Base-by-base conservation (phyloP, 2,329 filamentous ascomycete species). In the Teratosphaeria viscida region DNA sequence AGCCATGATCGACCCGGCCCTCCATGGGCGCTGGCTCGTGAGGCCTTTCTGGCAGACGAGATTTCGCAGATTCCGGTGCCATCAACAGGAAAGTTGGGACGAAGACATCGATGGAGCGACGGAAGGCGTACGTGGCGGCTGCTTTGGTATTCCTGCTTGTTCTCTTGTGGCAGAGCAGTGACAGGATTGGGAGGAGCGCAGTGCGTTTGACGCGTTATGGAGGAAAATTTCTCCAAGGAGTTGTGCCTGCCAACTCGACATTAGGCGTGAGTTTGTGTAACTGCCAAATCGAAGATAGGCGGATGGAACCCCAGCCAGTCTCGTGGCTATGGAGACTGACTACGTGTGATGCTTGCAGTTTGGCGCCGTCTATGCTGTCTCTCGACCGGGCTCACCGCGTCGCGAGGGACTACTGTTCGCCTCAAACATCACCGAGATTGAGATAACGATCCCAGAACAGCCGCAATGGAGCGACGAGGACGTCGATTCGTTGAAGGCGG, bases 331-430 rank as follows among this genome's bases (percentile, higher is more conserved):
- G 43, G 19, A 49, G n/a, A 49, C 52, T 54, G 27, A 54, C 32
- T 29, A 29, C 23, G 35, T 26, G 43, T 43, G 29, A 55, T 39
- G 32, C 37, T 35, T 37, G 14, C 34, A 61, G 61, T 77, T 77
- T 58, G 73, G 73, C 55, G 68, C 71, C 14, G 66, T 77, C 43
- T 58, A 74, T 27, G 74, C 73, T 16, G 73, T 77, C 19, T 75
- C 74, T 2, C 68, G 70, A 54, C 55, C 66, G 10, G 63, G 59
- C 29, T 76, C 74, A 2, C 68, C 71, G 7, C 68, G 75, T 10
- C 69, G 68, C 32, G 63, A 71, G 26, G 63, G 65, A 23, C 69
- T 77, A 10, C 58, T 75, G 12, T 70, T 72, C 61, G 72, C 73
- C 19, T 70, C 72, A 37, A 73, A 75, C 56, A 64, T 75, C 52